Base-by-base conservation (phyloP, 805 yeast genomes). In the Metschnikowia dekortorum region DNA sequence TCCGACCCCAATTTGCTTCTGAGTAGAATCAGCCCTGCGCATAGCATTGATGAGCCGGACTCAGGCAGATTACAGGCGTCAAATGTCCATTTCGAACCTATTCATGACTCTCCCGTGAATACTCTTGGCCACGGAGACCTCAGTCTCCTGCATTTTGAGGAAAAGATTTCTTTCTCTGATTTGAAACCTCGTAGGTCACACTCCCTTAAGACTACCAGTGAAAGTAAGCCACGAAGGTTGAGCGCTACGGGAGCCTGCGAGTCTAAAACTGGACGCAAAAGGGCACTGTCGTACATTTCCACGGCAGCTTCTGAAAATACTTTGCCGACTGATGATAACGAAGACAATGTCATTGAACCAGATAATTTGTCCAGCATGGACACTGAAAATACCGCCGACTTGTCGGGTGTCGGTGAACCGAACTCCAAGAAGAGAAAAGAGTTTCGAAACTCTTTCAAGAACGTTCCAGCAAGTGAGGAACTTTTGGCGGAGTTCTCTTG, bases 401-500 rank as follows among this genome's bases (percentile, higher is more conserved):
- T 51, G 10, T 39, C 54, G 8, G 39, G 37, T 10, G 39, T 48
- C 11, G 22, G 36, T 10, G 47, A 30, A 14, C 54, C 55, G 10
- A 51, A 53, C 26, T 47, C 62, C 16, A 83, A 80, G 59, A 70
- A 81, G 51, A 84, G 83, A 56, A 70, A 71, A 18, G 83, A 83
- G 22, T 84, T 84, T 62, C 89, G 83, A 60, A 76, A 75, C 44
- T 59, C 77, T 13, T 85, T 85, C 64, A 76, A 80, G 39, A 76
- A 77, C 40, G 60, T 84, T 1, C 79, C 81, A 3, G 49, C 65
- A 0, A 64, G 61, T 29, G 91, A 85, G 57, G 65, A 72, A 31
- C 69, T 84, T n/a, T 70, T 84, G 38, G 82, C 77, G 29, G 89
- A 83, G 54, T 81, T 70, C 58, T 75, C 81, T 16, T 84, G 90